A percentile compares a stretch with the other conserved stretches of the same genome.
Conservation (phyloP, 441 rosid genomes). For the Biscutella laevigata region DNA sequence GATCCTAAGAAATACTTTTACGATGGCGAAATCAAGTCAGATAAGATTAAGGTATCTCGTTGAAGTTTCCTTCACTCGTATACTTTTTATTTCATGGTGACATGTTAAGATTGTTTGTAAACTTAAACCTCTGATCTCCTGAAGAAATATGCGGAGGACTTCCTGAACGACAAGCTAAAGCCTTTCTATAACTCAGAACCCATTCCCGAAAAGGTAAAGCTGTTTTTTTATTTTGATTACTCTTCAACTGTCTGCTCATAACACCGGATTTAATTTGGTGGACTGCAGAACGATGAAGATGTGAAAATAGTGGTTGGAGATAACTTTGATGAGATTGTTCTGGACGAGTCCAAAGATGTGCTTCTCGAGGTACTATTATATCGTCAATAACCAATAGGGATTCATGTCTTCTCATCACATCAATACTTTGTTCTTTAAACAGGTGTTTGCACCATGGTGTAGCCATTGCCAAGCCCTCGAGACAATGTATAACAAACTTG, state of each 20-base stretch:
- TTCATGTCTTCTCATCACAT: neutral
- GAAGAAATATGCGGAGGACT: slow-evolving; percentile 58
- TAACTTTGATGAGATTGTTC: slow-evolving; percentile 81
- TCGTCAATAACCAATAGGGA: neutral
- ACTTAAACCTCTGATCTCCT: neutral
- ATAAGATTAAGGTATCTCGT: slow-evolving; percentile 55
- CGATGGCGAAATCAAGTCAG: slow-evolving; percentile 56
- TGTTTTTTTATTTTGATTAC: neutral
- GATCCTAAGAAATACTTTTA: slow-evolving; percentile 56
- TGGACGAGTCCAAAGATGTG: slow-evolving; percentile 93
- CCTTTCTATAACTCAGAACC: slow-evolving; percentile 87
- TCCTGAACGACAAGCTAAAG: slow-evolving; percentile 66
- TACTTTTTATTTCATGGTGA: neutral
- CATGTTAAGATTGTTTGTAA: neutral
- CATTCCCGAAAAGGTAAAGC: slow-evolving; percentile 65
- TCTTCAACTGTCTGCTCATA: neutral
- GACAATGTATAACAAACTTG: slow-evolving; percentile 88
- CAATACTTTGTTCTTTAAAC: neutral
- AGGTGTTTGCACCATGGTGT: slow-evolving; percentile 97
- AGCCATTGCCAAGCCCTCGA: slow-evolving; percentile 97
- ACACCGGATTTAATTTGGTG: neutral
- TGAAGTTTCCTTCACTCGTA: neutral
- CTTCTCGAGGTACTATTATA: slow-evolving; percentile 70
- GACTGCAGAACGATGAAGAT: slow-evolving; percentile 72
- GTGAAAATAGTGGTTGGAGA: slow-evolving; percentile 86